Base-by-base conservation (phyloP, 495 filamentous ascomycete species). In the Staphylotrichum longicolle region DNA sequence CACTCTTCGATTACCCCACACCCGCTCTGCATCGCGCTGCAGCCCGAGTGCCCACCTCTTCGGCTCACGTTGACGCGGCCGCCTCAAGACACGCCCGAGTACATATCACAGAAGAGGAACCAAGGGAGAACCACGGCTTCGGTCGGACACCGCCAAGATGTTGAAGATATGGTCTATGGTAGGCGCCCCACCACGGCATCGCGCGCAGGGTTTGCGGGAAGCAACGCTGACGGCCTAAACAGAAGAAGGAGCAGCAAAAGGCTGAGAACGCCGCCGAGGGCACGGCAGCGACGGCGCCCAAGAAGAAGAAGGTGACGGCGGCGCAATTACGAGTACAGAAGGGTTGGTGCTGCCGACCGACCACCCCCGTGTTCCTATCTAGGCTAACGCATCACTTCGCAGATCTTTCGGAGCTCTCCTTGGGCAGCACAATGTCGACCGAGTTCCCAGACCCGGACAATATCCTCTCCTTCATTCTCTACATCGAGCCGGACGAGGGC, bases 111-210 rank as follows among this genome's bases (percentile, higher is more conserved):
- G 27, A 37, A 32, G 35, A 40, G 10, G 45, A 32, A 48, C 11
- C 46, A 10, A 10, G 44, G 11, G 44, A n/a, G 33, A 42, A 12
- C 7, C 15, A 50, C 40, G 49, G 30, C 58, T 30, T 10, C 32
- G 34, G 49, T 54, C 50, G 58, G n/a, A n/a, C 33, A 54, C 59
- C 58, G 64, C 61, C 85, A 91, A 75, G 67, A 98, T 98, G 94
- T 82, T 97, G 80, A 98, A 98, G 76, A 96, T 98, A 81, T 98
- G 94, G 94, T 96, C 92, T 74, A 96, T 98, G 93, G 93, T 96
- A 80, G 49, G 84, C 57, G n/a, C 9, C 40, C 45, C 37, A 7
- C 12, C 9, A n/a, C 8, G n/a, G 14, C 40, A 39, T 14, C n/a
- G 33, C 7, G 34, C 14, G 49, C 34, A 82, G 34, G n/a, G 34